A percentile compares a stretch with the other conserved stretches of the same genome.
Evolutionary conservation across 2,329 filamentous ascomycete genomes (phyloP).

Genomic region (Metarhizium robertsii): DNA sequence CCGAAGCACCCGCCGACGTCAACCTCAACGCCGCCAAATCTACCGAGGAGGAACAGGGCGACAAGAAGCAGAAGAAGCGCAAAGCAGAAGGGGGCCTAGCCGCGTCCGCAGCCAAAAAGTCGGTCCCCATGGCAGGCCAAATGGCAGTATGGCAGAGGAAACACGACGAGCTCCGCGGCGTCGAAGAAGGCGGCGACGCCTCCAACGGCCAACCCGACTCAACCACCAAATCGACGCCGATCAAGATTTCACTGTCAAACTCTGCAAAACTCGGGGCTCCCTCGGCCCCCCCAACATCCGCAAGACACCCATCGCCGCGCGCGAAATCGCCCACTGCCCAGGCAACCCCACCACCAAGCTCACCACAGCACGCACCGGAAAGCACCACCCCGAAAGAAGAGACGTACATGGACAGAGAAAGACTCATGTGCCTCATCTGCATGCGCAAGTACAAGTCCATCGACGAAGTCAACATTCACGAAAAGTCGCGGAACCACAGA

Average conservation of each 20-base stretch:
- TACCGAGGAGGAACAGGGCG: slow-evolving; percentile 16
- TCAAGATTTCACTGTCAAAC: slow-evolving; percentile 23
- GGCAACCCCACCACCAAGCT: background rate
- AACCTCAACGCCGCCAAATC: slow-evolving; percentile 14
- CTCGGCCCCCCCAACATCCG: background rate
- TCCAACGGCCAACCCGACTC: slow-evolving; percentile 1
- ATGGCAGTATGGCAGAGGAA: slow-evolving; percentile 37
- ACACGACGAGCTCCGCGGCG: slow-evolving; percentile 29
- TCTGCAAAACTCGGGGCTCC: slow-evolving; percentile 1
- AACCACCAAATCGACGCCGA: slow-evolving; percentile 9
- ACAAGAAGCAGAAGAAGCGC: slow-evolving; percentile 41
- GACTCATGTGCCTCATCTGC: slow-evolving; percentile 34
- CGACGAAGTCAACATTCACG: slow-evolving; percentile 32
- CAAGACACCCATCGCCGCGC: background rate
- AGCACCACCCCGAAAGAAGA: slow-evolving; percentile 8
- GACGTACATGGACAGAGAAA: slow-evolving; percentile 51
- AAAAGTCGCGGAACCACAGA: slow-evolving; percentile 32
- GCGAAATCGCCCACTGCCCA: background rate
- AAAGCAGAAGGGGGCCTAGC: slow-evolving; percentile 35
- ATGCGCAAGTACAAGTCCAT: slow-evolving; percentile 37
- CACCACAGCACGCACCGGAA: background rate
- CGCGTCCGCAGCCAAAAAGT: slow-evolving; percentile 24
- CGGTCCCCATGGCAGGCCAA: slow-evolving; percentile 31
- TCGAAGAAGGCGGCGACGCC: slow-evolving; percentile 1
- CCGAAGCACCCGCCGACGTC: slow-evolving; percentile 31